Evolutionary conservation across 345 rosid species (phyloP), one percentile per base, ranked within the genome.

Genomic region (Salix dunnii): DNA sequence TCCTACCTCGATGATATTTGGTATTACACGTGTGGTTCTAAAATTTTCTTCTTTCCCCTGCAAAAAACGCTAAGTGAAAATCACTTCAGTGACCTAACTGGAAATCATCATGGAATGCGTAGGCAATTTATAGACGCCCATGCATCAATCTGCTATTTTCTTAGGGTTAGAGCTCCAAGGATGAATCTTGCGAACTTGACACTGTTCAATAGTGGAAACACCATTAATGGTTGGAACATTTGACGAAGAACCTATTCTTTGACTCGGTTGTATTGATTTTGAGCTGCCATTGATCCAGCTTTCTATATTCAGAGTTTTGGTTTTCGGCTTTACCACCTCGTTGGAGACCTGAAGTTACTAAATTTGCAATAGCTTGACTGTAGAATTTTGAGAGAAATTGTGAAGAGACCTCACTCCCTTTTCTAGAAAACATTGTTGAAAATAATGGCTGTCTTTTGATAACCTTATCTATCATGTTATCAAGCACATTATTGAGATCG

Each of bases 11-110:
- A 40, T 61, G 35, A 78, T 30, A n/a, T 69, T 53, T 38, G 28
- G 48, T 3, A 3, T 63, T 48, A 70, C 82, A 79, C 82, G 78
- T 74, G 82, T 70, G 82, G 75, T 16, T 74, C 33, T 28, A 70
- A 61, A 21, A 20, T 23, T 35, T n/a, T 25, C 20, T n/a, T 13
- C 11, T 63, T 78, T 77, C 63, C 51, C 70, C 73, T 53, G 23
- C 51, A 51, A 43, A 51, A 25, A 48, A 55, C 16, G 36, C 35
- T 10, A 43, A 46, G 65, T 62, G 76, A 55, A 67, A 78, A 35
- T 64, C 43, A 77, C 65, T 65, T 25, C 72, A 27, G 49, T 36
- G 71, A 72, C 76, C 72, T 25, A 36, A 36, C 16, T 17, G 62
- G 18, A 25, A n/a, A n/a, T n/a, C n/a, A 35, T 25, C 28, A 62